Evolutionary conservation across 257 asterid species (phyloP).

Genomic region (Ocimum tenuiflorum): DNA sequence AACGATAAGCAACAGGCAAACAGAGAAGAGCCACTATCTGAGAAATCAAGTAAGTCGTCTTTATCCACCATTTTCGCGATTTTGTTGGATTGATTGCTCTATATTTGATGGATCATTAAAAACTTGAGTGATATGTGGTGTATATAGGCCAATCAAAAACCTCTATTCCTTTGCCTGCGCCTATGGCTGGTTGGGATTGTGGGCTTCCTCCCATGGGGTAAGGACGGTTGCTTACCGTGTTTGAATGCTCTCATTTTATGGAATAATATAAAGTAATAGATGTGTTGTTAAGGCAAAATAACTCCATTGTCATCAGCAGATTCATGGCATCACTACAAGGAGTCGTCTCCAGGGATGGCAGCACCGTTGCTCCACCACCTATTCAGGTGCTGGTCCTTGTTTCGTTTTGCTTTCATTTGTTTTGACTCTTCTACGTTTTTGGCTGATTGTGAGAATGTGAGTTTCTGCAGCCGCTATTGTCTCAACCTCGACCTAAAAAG

Average conservation of each 20-base stretch:
- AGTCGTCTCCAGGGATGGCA: constrained; percentile 73
- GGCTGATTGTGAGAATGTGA: not conserved
- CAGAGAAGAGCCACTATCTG: constrained; percentile 19
- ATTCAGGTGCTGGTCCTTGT: constrained; percentile 42
- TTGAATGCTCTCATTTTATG: not conserved
- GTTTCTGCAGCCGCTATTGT: constrained; percentile 51
- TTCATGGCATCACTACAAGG: constrained; percentile 88
- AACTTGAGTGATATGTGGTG: not conserved
- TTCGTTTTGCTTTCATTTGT: too few species aligned
- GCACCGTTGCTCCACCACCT: constrained; percentile 51
- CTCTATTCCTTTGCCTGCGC: constrained; percentile 57
- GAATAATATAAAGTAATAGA: not conserved
- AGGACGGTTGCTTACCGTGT: constrained; percentile 8
- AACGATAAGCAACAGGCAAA: constrained; percentile 26
- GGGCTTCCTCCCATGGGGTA: constrained; percentile 97
- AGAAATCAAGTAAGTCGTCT: constrained; percentile 46
- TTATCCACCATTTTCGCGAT: not conserved
- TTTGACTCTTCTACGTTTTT: not conserved
- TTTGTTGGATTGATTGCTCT: not conserved
- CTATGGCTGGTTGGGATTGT: constrained; percentile 85
- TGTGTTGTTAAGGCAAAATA: constrained; percentile 7
- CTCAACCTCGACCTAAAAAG: constrained; percentile 73
- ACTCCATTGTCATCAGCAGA: constrained; percentile 37
- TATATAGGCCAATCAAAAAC: constrained; percentile 45
- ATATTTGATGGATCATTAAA: not conserved